Base-by-base conservation (phyloP, 140 eudicot genomes). In the Erigeron philadelphicus region DNA sequence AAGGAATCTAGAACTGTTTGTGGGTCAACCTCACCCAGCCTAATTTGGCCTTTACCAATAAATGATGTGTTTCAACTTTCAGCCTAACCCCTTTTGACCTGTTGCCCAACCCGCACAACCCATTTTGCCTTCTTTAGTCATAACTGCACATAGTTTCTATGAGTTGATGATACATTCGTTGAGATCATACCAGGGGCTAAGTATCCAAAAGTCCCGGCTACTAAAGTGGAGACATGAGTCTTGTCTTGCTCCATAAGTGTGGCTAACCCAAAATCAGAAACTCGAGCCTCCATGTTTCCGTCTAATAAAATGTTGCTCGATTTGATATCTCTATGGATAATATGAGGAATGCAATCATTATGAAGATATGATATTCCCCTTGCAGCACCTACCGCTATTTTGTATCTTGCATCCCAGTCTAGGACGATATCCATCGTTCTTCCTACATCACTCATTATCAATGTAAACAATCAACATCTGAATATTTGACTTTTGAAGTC, bases 191-290 rank as follows among this genome's bases (percentile, higher is more conserved):
- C 98, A 8, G 98, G 98, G 75, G 98, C 88, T 73, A 93, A 74
- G 83, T 93, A 93, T 49, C 98, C 98, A 21, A 93, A 93, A 71
- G 98, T 93, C 58, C 98, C 98, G 2, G 98, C 98, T 60, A 89
- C 90, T 67, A 93, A 69, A 1, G 98, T 93, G 35, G 98, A 83
- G 6, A 89, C 98, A 58, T 93, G 98, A 16, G 96, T 84, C 74
- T 86, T 83, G 50, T 86, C 87, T 16, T 91, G 88, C 67, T 80
- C 96, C 96, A 93, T 89, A 68, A 93, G 47, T 6, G 98, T 93
- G 42, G 98, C 98, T 67, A 93, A 71, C 72, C 96, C 98, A 55
- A 93, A 93, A 71, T 93, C 98, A 10, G 95, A 88, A 15, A 93
- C 93, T 23, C 88, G 70, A 25, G 96, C 98, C 69, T 93, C 96